A percentile compares a stretch with the other conserved stretches of the same genome.
Evolutionary conservation across 805 yeast species (phyloP).

Genomic region (Cyberlindnera samutprakarnensis): DNA sequence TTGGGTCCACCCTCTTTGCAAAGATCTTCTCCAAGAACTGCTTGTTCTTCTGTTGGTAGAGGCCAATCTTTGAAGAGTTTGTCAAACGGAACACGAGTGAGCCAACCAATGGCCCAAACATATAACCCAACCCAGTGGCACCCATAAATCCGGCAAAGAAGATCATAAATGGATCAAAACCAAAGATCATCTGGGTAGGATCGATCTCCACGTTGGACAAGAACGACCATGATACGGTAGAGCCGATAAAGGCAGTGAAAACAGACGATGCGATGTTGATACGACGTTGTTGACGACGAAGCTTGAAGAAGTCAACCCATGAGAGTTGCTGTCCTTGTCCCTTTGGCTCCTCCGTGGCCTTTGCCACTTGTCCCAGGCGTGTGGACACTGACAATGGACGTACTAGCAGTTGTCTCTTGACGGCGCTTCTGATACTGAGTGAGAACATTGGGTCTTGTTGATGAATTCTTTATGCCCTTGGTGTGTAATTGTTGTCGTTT

Average conservation of each 20-base stretch:
- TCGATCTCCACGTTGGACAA: constrained; percentile 80
- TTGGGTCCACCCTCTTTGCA: constrained; percentile 84
- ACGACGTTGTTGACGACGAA: constrained; percentile 70
- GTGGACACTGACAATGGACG: constrained; percentile 8
- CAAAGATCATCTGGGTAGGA: constrained; percentile 77
- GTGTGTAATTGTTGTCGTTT: no score
- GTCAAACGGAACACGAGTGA: constrained; percentile 55
- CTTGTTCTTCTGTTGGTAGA: constrained; percentile 57
- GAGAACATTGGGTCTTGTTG: constrained; percentile 4
- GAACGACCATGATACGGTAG: constrained; percentile 62
- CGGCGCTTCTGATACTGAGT: constrained; percentile 5
- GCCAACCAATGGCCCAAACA: constrained; percentile 80
- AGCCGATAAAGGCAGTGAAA: constrained; percentile 59
- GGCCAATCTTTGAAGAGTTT: constrained; percentile 37
- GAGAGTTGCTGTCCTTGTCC: constrained; percentile 26
- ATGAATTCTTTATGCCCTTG: no score
- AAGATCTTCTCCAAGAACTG: constrained; percentile 68
- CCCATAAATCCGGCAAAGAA: constrained; percentile 65
- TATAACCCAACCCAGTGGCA: constrained; percentile 70
- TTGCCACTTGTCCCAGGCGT: constrained; percentile 2
- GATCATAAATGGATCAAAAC: constrained; percentile 83
- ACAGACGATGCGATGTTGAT: constrained; percentile 63
- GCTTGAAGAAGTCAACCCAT: constrained; percentile 76
- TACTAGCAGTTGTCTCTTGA: constrained; percentile 8
- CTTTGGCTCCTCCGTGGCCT: constrained; percentile 1